Evolutionary conservation across 192 early-diverging fungal genomes (phyloP), one percentile per base, ranked within the genome.

Genomic region (Globomyces pollinis-pini): DNA sequence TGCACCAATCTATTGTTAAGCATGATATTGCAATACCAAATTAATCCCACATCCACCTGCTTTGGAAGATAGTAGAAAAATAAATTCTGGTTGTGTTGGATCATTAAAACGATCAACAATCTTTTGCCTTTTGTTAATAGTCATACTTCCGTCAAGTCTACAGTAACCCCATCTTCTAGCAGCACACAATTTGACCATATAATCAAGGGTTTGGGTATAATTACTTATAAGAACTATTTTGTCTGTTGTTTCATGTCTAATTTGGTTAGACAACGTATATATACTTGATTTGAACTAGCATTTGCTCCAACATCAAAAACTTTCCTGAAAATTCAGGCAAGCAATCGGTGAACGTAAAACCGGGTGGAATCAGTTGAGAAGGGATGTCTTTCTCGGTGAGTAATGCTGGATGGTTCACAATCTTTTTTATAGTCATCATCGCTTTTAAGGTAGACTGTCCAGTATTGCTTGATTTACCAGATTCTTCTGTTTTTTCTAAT

Each of bases 221-320:
- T 99, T 99, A 31, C 88, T 91, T 43, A 99, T 96, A 12, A 99
- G 71, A 11, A 99, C 96, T 65, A 99, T 96, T 68, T 99, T 99
- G 68, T 97, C 94, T 11, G 75, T 69, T 29, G 84, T 81, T 16
- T 86, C 78, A 20, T 78, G 77, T 31, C 80, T 75, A 50, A 88
- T 16, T 36, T 64, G 35, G n/a, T n/a, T n/a, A n/a, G n/a, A 54
- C 34, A 42, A 15, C 52, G 18, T 15, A 34, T 12, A 8, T 61
- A 15, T 12, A 65, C 74, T 69, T 73, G 41, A 78, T 81, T 45
- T 64, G 70, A 1, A 34, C 58, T 23, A 83, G 52, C 72, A 81
- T 72, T 38, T 60, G 52, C 18, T 75, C 69, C 55, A 83, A 51
- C 6, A 83, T 38, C 21, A 61, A 35, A 84, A 99, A 88, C 68